Base-by-base conservation (phyloP, 2,329 filamentous ascomycete genomes). In the Aspergillus sp. region DNA sequence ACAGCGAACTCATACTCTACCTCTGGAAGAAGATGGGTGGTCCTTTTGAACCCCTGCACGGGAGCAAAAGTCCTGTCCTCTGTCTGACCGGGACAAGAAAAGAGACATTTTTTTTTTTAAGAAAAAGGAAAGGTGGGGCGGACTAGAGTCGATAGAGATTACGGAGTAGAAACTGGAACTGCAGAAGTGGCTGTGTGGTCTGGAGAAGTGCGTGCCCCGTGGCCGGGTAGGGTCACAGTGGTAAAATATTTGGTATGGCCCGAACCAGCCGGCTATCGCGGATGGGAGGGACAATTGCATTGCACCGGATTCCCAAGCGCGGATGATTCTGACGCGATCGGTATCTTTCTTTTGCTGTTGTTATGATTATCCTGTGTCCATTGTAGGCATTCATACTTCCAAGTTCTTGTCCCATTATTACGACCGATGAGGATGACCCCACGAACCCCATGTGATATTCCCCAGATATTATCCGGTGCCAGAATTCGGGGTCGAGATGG, bases 131-230 rank as follows among this genome's bases (percentile, higher is more conserved):
- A 52, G 58, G 58, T 57, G 58, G 57, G 55, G 54, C 51, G 17
- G 41, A 48, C 52, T 55, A 59, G 48, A 52, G 52, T 54, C 38
- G 48, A 60, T 55, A 56, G 53, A 55, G 33, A 36, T 59, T 57
- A 52, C 51, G 51, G 54, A 56, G 53, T 50, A 59, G 51, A 51
- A 57, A 54, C 45, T 52, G 50, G 52, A 55, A 56, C 54, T 60
- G 57, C 54, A 59, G 52, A 58, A 61, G 54, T 60, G 55, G 59
- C 57, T 57, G 59, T 56, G 53, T 56, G 52, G 51, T 49, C 58
- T 55, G 53, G 56, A 59, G 54, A 58, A 60, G 60, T 62, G 58
- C 60, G 60, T 62, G 58, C 50, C 52, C 57, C 54, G 55, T 62
- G 53, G 52, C 52, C 36, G 35, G 38, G 47, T 51, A 46, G 48